Conservation (phyloP, 441 rosid species). For the Syzygium malaccense region DNA sequence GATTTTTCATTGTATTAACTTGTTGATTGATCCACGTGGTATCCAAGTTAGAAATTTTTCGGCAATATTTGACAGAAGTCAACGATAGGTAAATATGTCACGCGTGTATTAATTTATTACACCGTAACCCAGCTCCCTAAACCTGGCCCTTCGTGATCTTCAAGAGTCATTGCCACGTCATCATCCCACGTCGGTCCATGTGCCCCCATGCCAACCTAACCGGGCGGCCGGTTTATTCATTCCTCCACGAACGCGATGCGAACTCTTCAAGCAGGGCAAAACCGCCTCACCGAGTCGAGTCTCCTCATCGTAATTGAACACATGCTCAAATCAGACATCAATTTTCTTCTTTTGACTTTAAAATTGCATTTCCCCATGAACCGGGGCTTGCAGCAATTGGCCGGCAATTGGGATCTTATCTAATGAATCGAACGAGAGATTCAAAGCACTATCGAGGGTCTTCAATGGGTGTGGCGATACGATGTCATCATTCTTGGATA, state of each 20-base stretch:
- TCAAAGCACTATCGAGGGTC: neutral
- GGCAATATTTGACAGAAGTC: too few relatives aligned
- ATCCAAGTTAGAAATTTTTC: too few relatives aligned
- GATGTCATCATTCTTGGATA: neutral
- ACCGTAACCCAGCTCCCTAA: neutral
- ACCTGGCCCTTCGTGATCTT: conserved; percentile 8
- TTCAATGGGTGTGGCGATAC: neutral
- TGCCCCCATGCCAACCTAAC: neutral
- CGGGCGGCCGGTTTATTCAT: neutral
- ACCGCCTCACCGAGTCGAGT: neutral
- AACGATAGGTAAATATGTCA: too few relatives aligned
- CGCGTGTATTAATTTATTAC: too few relatives aligned
- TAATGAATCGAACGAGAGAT: neutral
- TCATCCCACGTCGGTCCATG: neutral
- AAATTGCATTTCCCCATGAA: neutral
- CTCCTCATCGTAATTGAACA: neutral
- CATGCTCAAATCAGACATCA: neutral
- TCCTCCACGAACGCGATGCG: neutral
- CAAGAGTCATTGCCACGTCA: neutral
- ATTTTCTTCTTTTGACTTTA: neutral
- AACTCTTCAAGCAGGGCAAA: neutral
- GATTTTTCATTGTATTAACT: too few relatives aligned
- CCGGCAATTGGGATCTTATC: neutral
- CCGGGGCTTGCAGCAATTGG: neutral
- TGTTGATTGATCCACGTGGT: too few relatives aligned